These are phyloP conservation scores for Lactarius hatsudake DNA, from an alignment of 768 basidiomycete genomes.

Conservation along the genomic window DNA sequence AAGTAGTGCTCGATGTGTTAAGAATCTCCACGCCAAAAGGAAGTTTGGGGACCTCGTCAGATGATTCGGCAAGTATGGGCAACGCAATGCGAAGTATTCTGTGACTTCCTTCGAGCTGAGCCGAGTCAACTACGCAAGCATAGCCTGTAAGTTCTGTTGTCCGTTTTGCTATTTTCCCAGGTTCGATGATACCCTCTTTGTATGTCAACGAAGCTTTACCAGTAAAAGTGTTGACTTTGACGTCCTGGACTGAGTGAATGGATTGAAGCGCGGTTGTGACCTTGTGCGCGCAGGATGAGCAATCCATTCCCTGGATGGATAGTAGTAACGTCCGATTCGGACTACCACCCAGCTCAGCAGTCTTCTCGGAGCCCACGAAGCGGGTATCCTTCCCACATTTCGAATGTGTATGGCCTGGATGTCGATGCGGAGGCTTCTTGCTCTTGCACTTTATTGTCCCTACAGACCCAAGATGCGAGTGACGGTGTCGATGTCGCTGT, in stretches of 20 bases:
- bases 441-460: background rate
- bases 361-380: background rate
- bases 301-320: conserved; percentile 25
- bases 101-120: conserved; percentile 3
- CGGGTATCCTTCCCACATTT: background rate
- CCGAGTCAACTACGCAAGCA: conserved; percentile 16
- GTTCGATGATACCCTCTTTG: conserved; percentile 18
- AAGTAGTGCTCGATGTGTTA: background rate
- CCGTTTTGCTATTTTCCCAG: conserved; percentile 20
- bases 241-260: conserved; percentile 23
- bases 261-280: conserved; percentile 20
- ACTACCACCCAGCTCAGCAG: conserved; percentile 13
- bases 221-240: conserved; percentile 25
- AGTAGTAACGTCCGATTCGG: conserved; percentile 2
- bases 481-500: background rate
- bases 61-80: background rate
- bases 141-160: conserved; percentile 19
- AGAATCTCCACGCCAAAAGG: conserved; percentile 13
- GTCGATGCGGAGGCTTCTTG: background rate
- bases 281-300: conserved; percentile 23
- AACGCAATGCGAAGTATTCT: conserved; percentile 20
- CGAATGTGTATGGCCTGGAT: background rate
- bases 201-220: conserved; percentile 22
- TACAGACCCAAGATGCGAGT: background rate
- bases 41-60: background rate